A percentile compares a stretch with the other conserved stretches of the same genome.
phyloP scores from a whole-genome alignment of 2,329 filamentous ascomycete species.

The Penicillium griseofulvum region DNA sequence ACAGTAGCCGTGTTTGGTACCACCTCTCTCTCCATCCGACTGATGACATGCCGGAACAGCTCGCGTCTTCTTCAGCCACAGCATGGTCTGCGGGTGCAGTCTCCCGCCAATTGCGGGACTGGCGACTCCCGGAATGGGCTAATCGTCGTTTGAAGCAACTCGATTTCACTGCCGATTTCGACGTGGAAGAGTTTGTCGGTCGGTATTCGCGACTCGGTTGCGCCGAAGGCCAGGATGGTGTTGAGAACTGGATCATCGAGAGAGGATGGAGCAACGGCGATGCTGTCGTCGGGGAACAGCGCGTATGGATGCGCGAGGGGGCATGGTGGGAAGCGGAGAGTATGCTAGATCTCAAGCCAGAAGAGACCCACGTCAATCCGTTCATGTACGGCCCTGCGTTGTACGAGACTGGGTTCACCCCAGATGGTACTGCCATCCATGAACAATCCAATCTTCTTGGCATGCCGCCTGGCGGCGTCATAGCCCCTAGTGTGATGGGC shows the following conservation, averaged over 20 bases:
- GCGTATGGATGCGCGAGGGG: conserved; percentile 90
- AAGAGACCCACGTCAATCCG: conserved; percentile 48
- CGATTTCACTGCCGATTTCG: conserved; percentile 96
- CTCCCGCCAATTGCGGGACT: conserved; percentile 86
- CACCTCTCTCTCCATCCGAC: conserved; percentile 89
- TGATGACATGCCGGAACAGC: conserved; percentile 72
- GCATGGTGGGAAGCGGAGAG: conserved; percentile 98
- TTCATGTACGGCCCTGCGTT: conserved; percentile 56
- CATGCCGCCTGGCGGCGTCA: conserved; percentile 44
- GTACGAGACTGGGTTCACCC: conserved; percentile 71
- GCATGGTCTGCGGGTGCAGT: conserved; percentile 92
- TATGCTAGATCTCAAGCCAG: conserved; percentile 85
- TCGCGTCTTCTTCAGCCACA: conserved; percentile 66
- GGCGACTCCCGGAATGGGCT: conserved; percentile 94
- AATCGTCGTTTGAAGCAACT: conserved; percentile 87
- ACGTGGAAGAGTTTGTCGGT: conserved; percentile 83
- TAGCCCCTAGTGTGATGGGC: conserved; percentile 49
- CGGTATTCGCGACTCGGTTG: conserved; percentile 83
- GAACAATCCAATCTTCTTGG: conserved; percentile 62
- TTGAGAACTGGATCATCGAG: conserved; percentile 91
- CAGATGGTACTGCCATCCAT: conserved; percentile 56
- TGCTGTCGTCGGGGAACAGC: conserved; percentile 83
- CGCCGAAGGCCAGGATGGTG: conserved; percentile 83
- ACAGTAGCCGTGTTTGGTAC: conserved; percentile 90
- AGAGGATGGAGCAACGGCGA: conserved; percentile 98